Conservation (phyloP, 306 rosid genomes). For the Vicia sativa region DNA sequence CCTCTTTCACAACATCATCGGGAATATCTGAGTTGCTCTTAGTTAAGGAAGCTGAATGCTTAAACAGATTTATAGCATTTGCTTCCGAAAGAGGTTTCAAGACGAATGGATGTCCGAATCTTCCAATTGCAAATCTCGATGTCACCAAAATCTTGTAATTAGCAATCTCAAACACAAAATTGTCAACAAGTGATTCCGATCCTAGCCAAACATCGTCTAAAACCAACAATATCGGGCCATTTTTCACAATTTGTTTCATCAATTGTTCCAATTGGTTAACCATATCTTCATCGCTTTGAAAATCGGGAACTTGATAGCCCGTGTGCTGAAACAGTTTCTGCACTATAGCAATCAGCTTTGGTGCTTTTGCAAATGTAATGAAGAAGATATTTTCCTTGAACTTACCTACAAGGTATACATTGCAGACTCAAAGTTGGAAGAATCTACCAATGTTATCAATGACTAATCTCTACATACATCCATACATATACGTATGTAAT, state of each 20-base stretch:
- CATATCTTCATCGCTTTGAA: constrained; percentile 43
- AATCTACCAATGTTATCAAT: no score
- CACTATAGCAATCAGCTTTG: constrained; percentile 46
- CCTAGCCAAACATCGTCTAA: constrained; percentile 61
- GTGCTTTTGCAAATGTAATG: constrained; percentile 41
- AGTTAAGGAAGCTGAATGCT: constrained; percentile 44
- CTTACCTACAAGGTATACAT: constrained; percentile 43
- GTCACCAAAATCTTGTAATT: constrained; percentile 63
- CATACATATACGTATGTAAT: no score
- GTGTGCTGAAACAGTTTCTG: constrained; percentile 46
- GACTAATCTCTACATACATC: no score
- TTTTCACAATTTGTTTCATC: constrained; percentile 31
- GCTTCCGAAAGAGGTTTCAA: constrained; percentile 44
- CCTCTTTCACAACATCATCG: constrained; percentile 50
- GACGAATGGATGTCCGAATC: constrained; percentile 33
- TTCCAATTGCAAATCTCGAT: constrained; percentile 51
- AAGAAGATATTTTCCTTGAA: constrained; percentile 58
- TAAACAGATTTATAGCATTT: constrained; percentile 54
- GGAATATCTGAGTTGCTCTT: constrained; percentile 36
- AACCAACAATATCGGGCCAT: constrained; percentile 48
- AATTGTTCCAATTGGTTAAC: constrained; percentile 38
- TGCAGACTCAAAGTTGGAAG: no score
- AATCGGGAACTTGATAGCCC: constrained; percentile 26
- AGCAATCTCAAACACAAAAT: constrained; percentile 41
- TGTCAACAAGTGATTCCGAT: constrained; percentile 53